These are phyloP conservation scores for Gillenia trifoliata DNA, from an alignment of 306 rosid species.

Conservation along the genomic window DNA sequence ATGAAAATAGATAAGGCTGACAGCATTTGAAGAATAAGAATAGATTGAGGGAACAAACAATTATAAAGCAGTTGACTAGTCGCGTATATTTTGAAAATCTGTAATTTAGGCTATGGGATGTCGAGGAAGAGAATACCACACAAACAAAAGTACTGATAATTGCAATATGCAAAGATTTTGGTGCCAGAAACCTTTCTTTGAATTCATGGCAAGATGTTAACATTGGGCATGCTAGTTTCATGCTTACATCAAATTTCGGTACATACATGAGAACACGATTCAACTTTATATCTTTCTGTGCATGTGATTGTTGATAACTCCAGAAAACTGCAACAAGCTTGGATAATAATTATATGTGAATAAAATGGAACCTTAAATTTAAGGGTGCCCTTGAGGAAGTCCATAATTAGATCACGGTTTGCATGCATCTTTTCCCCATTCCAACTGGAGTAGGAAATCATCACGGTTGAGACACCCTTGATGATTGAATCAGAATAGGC, in stretches of 20 bases:
- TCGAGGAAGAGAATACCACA: background rate
- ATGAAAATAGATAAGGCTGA: background rate
- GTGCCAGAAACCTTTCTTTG: background rate
- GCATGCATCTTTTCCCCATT: conserved; percentile 95
- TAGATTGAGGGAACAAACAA: background rate
- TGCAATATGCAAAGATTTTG: background rate
- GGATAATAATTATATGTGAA: background rate
- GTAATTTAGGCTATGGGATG: background rate
- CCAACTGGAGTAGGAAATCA: conserved; percentile 97
- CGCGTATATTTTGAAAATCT: background rate
- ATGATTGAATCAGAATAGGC: conserved; percentile 78
- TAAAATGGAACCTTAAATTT: conserved; percentile 67
- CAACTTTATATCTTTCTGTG: background rate
- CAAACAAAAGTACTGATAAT: background rate
- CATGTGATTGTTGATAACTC: background rate
- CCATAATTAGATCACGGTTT: conserved; percentile 58
- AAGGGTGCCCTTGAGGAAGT: conserved; percentile 73
- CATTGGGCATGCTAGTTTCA: background rate
- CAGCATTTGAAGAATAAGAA: background rate
- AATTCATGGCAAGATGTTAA: background rate
- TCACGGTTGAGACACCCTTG: conserved; percentile 82
- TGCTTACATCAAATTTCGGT: background rate
- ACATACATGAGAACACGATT: background rate
- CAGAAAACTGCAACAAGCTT: background rate
- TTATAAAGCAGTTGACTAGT: background rate